These are phyloP conservation scores for apple (Malus domestica) DNA, from an alignment of 306 rosid species.

Conservation along the genomic window DNA sequence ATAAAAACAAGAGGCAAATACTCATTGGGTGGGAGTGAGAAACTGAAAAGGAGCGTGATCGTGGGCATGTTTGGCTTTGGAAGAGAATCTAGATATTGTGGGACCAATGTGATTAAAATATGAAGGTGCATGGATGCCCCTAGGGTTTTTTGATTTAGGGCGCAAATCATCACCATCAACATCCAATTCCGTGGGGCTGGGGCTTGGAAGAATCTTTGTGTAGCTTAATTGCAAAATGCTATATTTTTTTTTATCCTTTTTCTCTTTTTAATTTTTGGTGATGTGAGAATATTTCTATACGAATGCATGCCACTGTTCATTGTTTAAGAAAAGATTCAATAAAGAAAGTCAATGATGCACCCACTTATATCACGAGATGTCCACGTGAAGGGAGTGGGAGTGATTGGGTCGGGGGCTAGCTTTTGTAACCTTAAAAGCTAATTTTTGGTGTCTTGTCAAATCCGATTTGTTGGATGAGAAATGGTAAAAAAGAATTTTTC, in stretches of 20 bases:
- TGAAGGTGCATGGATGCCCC: slow-evolving; percentile 33
- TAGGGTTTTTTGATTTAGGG: slow-evolving; percentile 35
- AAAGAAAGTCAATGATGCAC: slow-evolving; percentile 11
- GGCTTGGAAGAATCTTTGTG: slow-evolving; percentile 39
- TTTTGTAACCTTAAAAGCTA: neutral
- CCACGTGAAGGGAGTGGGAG: slow-evolving; percentile 77
- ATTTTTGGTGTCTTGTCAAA: neutral
- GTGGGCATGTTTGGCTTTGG: slow-evolving; percentile 36
- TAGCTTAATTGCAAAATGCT: slow-evolving; percentile 3
- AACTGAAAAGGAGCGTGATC: slow-evolving; percentile 18
- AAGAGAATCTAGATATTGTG: slow-evolving; percentile 77
- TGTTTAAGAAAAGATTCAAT: slow-evolving; percentile 1
- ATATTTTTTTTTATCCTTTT: slow-evolving; percentile 13
- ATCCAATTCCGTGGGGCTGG: slow-evolving; percentile 10
- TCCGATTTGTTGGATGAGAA: neutral
- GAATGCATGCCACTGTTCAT: neutral
- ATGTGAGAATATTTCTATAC: slow-evolving; percentile 15
- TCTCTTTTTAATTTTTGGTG: slow-evolving; percentile 2
- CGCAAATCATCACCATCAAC: slow-evolving; percentile 31
- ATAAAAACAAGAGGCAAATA: slow-evolving; percentile 54
- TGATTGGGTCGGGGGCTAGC: neutral
- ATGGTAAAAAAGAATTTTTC: too few species aligned
- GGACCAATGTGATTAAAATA: slow-evolving; percentile 41
- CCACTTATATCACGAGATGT: slow-evolving; percentile 60
- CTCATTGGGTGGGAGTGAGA: slow-evolving; percentile 16